Evolutionary conservation across 2,329 filamentous ascomycete genomes (phyloP), one percentile per base, ranked within the genome.

Genomic region (Diaporthe sp.): DNA sequence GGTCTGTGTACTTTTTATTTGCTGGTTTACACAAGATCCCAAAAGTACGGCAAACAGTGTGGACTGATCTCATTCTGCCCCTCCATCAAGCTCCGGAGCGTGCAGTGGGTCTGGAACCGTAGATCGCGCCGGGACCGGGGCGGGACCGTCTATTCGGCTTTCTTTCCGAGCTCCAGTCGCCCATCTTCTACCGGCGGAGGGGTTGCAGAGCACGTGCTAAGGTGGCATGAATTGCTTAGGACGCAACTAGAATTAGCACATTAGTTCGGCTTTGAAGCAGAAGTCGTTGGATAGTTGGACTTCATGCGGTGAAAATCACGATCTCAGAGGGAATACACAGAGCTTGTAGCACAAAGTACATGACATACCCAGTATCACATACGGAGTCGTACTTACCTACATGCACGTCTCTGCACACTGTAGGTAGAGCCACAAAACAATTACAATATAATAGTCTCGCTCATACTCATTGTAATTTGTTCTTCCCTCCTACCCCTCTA

Each of bases 41-140:
- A 38, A 33, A 6, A 22, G 22, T 19, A 35, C n/a, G 52, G 28
- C 15, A 33, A 19, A 1, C 25, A 33, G 10, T 33, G 40, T 47
- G 4, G 13, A n/a, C 12, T 10, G 42, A 42, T 8, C 38, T 10
- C 28, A 12, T 50, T 2, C 19, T 38, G 30, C 61, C 61, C 61
- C 42, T 50, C 58, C 22, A 30, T 25, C 7, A 22, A 30, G 58
- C 60, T 45, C 60, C 60, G 25, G 17, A 2, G 12, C 30, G 13
- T 28, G 28, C 19, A 7, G 45, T 52, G 64, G 64, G 64, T 50
- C 64, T 50, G 45, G 22, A 38, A 45, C 12, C 17, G 61, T 52
- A 28, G 45, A 40, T 38, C 45, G 45, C 7, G 30, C 64, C 64
- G 64, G 45, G 45, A 67, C 45, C 64, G 64, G 64, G 45, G 45